phyloP scores from a whole-genome alignment of 345 rosid species.

The Eucalyptus dawsonii region DNA sequence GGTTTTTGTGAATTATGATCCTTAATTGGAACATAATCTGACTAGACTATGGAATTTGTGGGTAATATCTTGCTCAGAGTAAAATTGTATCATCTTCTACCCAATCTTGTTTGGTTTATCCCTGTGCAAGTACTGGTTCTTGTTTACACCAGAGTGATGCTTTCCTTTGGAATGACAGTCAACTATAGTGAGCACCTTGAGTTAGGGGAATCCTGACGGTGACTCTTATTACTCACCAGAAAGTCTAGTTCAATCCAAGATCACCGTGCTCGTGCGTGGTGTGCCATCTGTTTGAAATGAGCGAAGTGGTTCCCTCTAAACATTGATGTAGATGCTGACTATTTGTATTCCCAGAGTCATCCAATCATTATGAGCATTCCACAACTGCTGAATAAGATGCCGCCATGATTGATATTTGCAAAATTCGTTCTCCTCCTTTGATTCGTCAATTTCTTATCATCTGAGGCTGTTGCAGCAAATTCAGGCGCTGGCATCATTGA shows the following conservation, averaged over 20 bases:
- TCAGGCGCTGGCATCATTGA: constrained; percentile 21
- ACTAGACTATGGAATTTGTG: neutral
- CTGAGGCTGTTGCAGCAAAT: neutral
- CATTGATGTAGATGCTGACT: neutral
- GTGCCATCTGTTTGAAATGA: neutral
- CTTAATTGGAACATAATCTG: neutral
- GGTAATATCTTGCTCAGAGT: neutral
- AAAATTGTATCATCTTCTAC: neutral
- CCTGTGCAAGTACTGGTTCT: neutral
- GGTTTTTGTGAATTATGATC: neutral
- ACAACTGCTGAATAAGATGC: neutral
- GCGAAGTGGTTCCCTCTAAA: neutral
- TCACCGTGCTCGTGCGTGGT: neutral
- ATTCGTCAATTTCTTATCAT: neutral
- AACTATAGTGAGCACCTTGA: neutral
- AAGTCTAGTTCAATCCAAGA: neutral
- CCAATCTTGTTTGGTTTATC: neutral
- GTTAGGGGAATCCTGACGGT: neutral
- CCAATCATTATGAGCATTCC: neutral
- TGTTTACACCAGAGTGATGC: neutral
- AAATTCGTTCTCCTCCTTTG: neutral
- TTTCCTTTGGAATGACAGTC: neutral
- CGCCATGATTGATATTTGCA: neutral
- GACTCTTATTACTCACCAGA: neutral
- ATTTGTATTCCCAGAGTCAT: neutral